Percentiles rank a stretch among this genome's conserved stretches.
These are phyloP conservation scores for Boletus patriciae DNA, from an alignment of 768 basidiomycete genomes.

Conservation along the genomic window DNA sequence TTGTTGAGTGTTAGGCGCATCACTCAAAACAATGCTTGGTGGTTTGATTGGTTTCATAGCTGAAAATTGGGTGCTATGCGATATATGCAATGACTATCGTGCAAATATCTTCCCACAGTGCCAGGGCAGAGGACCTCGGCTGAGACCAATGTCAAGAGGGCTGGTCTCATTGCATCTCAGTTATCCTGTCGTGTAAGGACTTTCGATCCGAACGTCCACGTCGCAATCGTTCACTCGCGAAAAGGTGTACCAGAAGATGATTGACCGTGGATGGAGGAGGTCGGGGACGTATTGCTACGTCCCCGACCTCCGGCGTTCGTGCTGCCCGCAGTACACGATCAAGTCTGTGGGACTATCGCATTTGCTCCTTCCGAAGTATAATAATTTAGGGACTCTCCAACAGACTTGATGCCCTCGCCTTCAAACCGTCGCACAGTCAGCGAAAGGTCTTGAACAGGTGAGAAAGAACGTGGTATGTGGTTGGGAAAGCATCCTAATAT, in stretches of 20 bases:
- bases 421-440: conserved; percentile 72
- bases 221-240: conserved; percentile 4
- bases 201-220: not conserved
- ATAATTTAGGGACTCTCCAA: conserved; percentile 17
- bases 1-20: too few relatives aligned
- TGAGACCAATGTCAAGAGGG: conserved; percentile 46
- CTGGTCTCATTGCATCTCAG: conserved; percentile 48
- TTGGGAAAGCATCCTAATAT: not conserved
- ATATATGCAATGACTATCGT: too few relatives aligned
- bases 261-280: conserved; percentile 82
- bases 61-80: too few relatives aligned
- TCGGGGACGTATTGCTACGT: conserved; percentile 86
- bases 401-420: conserved; percentile 66
- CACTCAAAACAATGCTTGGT: too few relatives aligned
- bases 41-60: too few relatives aligned
- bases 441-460: conserved; percentile 74
- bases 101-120: too few relatives aligned
- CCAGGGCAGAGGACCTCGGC: conserved; percentile 41
- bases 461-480: not conserved
- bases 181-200: conserved; percentile 52
- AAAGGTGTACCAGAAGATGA: conserved; percentile 79
- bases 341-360: conserved; percentile 48
- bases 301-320: conserved; percentile 76
- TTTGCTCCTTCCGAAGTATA: conserved; percentile 3
- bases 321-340: conserved; percentile 95